These are phyloP conservation scores for Coniferiporia weirii DNA, from an alignment of 1,284 basidiomycete species.

Conservation along the genomic window DNA sequence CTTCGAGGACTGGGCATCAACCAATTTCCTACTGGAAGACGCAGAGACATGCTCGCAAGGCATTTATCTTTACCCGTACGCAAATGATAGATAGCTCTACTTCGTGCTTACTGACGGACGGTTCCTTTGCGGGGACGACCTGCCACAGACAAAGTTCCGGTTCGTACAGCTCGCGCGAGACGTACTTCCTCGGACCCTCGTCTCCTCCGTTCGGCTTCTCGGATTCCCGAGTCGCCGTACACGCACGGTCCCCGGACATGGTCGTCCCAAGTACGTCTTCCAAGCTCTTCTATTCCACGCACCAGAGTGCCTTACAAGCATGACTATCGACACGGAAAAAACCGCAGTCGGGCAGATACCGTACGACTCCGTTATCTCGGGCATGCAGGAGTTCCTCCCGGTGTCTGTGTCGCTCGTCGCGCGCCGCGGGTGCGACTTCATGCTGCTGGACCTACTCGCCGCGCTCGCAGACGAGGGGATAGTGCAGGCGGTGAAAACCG, in stretches of 20 bases:
- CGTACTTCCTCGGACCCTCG: slow-evolving; percentile 23
- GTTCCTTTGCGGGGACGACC: background rate
- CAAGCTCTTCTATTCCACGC: background rate
- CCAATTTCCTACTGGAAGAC: slow-evolving; percentile 26
- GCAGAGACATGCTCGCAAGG: slow-evolving; percentile 32
- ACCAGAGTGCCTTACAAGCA: background rate
- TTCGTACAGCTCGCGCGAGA: slow-evolving; percentile 7
- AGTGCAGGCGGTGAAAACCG: slow-evolving; percentile 27
- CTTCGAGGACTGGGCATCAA: slow-evolving; percentile 35
- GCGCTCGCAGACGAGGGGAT: slow-evolving; percentile 32
- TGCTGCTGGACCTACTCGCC: slow-evolving; percentile 35
- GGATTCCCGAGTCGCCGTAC: slow-evolving; percentile 27
- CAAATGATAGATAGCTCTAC: background rate
- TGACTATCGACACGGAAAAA: background rate
- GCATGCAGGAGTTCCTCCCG: slow-evolving; percentile 34
- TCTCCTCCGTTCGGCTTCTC: slow-evolving; percentile 29
- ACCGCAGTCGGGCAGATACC: slow-evolving; percentile 33
- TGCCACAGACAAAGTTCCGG: slow-evolving; percentile 6
- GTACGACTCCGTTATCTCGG: slow-evolving; percentile 36
- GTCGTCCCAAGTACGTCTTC: slow-evolving; percentile 29
- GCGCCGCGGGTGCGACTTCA: slow-evolving; percentile 35
- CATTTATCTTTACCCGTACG: slow-evolving; percentile 34
- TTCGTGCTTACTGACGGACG: background rate
- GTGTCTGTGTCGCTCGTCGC: slow-evolving; percentile 36
- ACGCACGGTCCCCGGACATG: slow-evolving; percentile 33